Evolutionary conservation across 179 eudicot species (phyloP).

Genomic region (Beta lomatogona): DNA sequence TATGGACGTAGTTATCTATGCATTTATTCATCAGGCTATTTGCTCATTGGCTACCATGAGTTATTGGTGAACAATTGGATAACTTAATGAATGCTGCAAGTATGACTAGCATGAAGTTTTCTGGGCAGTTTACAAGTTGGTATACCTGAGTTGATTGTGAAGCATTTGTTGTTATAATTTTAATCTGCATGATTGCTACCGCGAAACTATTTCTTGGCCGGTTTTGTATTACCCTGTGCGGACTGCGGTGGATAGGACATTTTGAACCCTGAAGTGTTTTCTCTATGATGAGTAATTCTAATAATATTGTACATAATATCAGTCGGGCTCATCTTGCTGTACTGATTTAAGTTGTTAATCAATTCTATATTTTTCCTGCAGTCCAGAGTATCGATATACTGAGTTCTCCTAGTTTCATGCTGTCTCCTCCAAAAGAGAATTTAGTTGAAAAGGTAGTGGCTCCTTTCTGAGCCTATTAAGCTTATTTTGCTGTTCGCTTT

Average conservation of each 20-base stretch:
- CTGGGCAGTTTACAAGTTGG: background rate
- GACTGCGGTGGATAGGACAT: background rate
- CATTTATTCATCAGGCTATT: background rate
- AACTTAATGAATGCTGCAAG: background rate
- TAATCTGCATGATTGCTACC: background rate
- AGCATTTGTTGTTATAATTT: background rate
- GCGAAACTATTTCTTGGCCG: background rate
- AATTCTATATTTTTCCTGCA: conserved; percentile 28
- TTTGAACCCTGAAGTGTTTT: conserved; percentile 2
- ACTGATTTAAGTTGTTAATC: conserved; percentile 17
- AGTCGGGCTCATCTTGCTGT: background rate
- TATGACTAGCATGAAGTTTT: background rate
- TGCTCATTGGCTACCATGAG: background rate
- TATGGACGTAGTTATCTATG: background rate
- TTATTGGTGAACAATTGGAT: background rate
- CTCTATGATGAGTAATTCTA: background rate
- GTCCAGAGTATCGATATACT: conserved; percentile 45
- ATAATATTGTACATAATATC: background rate
- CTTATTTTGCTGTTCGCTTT: background rate
- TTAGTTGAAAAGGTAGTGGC: conserved; percentile 76
- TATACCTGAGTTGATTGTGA: background rate
- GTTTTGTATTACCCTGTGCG: background rate
- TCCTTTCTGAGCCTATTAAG: conserved; percentile 14
- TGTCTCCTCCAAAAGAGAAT: conserved; percentile 66
- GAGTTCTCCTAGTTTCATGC: conserved; percentile 33